Base-by-base conservation (phyloP, 306 rosid genomes). In the Lotus japonicus region DNA sequence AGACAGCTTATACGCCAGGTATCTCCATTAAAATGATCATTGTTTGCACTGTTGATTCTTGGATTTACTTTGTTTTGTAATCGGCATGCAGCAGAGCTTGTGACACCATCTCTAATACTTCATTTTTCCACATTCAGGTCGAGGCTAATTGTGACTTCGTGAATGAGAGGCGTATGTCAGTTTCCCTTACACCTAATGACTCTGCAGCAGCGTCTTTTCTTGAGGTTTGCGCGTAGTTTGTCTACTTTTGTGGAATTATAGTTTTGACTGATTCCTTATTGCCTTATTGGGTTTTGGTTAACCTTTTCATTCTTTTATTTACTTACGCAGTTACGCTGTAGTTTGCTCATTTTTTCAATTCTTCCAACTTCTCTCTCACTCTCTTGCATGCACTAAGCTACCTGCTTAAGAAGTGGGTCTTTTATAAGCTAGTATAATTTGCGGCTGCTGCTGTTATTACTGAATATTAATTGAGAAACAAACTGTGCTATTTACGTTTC, bases 1-100 rank as follows among this genome's bases (percentile, higher is more conserved):
- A 85, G 74, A 78, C 84, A 71, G 81, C 96, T 94, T 79, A 79
- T 88, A 63, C 79, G 86, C 49, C 96, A 88, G 96, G 98, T 94
- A 83, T 45, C 16, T 55, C 16, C 42, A 15, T 50, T 35, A 58
- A 33, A 38, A 17, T 51, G 61, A 46, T 79, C 46, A 45, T 28
- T 26, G 45, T 17, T 55, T 70, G 42, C 59, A 28, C 63, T 52
- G 58, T 16, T 26, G 52, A 54, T 49, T 21, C 46, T 51, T 11
- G 15, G 31, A 41, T 48, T 69, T 79, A 59, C 68, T 64, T 49
- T 5, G 31, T 55, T 26, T 52, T 71, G 54, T 64, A 58, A 31
- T 71, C 57, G 60, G 12, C 56, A 28, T 68, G 55, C 19, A 9
- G 21, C 62, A 44, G 63, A 58, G 56, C 57, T 19, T 63, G 61